Base-by-base conservation (phyloP, 176 grass and related monocot species). In the Aegilops tauschii region DNA sequence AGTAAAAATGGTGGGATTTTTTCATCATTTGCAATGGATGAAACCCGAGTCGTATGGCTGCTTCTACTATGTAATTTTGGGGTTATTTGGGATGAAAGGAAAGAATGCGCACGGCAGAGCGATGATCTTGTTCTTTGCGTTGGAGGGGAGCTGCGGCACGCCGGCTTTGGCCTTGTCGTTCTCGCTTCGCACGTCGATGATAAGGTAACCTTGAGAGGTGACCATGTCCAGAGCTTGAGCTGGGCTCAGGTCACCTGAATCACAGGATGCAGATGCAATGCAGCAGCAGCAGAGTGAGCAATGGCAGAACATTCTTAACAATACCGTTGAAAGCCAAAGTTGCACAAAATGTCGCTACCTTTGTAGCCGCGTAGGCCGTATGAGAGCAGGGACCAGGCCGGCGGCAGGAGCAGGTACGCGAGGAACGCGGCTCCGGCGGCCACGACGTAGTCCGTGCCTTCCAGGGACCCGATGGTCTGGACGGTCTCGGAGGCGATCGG, bases 151-250 rank as follows among this genome's bases (percentile, higher is more conserved):
- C 78, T 91, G 87, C 18, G 96, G 96, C 77, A 96, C 92, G 70
- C 96, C 96, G 35, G 92, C 84, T 90, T 94, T 94, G 85, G 73
- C 81, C 88, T 96, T 98, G 40, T 98, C 93, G 85, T 98, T 95
- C 82, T 98, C 93, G n/a, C 69, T 89, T 28, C 93, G 87, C 72
- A 96, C 86, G 21, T 98, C 96, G 64, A 98, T 91, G 66, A 98
- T 54, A 27, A 94, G 9, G 90, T 95, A 92, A 58, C 81, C 87
- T 35, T 93, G 86, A 20, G 86, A 71, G 27, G 82, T 85, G 27
- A 93, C 69, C 65, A 81, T 83, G 69, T 98, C 96, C 27, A 96
- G 92, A 34, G 93, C 78, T 83, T 91, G 92, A 20, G 96, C 93
- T 28, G 96, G 73, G 27, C 76, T 95, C 80, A 96, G 87, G 20